Evolutionary conservation across 179 eudicot genomes (phyloP), one percentile per base, ranked within the genome.

Genomic region (Carnegiea gigantea): DNA sequence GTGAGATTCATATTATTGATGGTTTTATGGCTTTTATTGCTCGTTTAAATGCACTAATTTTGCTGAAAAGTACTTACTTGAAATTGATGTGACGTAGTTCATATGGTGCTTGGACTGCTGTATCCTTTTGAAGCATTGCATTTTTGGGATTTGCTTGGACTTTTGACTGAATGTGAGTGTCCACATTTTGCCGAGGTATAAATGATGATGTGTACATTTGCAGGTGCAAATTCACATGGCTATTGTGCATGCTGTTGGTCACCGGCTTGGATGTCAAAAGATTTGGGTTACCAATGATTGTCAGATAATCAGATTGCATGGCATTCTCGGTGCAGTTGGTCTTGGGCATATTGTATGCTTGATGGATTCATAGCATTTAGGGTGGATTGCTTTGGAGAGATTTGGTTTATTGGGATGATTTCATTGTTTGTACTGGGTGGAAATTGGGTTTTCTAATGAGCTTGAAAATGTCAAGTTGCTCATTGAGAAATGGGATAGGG

Each of bases 331-430:
- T 76, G 77, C 78, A 30, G 36, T 30, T 13, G 30, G 21, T 76
- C 62, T 70, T 46, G 77, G 67, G 78, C 33, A 79, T 81, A 36
- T 40, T 65, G 74, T 62, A 70, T 70, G 76, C 71, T 73, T 62
- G 62, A 70, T 77, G 51, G 83, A 81, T 72, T 78, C 83, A 81
- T 84, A 88, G 87, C 67, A 73, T 78, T 28, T 70, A 76, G 24
- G 24, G 28, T 38, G 24, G 77, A 79, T 88, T 82, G 76, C 73
- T 81, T 82, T 54, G 78, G 83, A 24, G 59, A 78, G 77, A 49
- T 78, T 75, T 43, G 73, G 70, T 62, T 40, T 77, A 24, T 40
- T 49, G 44, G 70, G 60, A 13, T 48, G 12, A 20, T 57, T 70
- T 43, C 0, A 11, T 76, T 62, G 80, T 21, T 36, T 57, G 44